Conservation (phyloP, 2,329 filamentous ascomycete species). For the Exophiala dermatitidis region DNA sequence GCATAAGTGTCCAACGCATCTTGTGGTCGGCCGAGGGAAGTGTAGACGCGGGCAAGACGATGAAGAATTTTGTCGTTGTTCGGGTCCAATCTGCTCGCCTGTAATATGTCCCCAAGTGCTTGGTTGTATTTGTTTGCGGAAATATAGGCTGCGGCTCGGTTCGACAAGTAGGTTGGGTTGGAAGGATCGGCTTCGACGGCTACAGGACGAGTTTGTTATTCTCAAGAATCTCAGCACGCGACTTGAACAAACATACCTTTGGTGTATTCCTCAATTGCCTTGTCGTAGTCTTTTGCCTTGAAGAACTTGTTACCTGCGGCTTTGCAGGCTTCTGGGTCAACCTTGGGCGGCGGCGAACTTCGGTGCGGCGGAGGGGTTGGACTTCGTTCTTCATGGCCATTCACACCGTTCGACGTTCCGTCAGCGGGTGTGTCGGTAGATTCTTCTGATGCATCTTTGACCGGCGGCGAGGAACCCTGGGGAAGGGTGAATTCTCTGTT, state of each 20-base stretch:
- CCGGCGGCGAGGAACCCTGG: conserved; percentile 19
- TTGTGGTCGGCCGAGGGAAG: conserved; percentile 73
- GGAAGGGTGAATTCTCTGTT: conserved; percentile 9
- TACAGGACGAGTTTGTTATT: conserved; percentile 36
- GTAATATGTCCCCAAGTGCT: conserved; percentile 80
- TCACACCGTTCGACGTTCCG: conserved; percentile 24
- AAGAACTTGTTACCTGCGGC: conserved; percentile 91
- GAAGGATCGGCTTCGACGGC: conserved; percentile 81
- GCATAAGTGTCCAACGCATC: conserved; percentile 79
- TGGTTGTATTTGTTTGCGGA: conserved; percentile 69
- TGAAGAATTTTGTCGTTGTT: conserved; percentile 81
- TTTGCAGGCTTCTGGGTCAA: conserved; percentile 89
- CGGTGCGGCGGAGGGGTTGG: conserved; percentile 42
- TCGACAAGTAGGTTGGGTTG: conserved; percentile 85
- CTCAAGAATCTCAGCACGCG: conserved; percentile 6
- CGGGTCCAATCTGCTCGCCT: conserved; percentile 74
- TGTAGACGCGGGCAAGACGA: conserved; percentile 83
- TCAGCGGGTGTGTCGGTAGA: conserved; percentile 20
- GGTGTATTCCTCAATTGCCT: conserved; percentile 86
- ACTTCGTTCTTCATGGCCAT: conserved; percentile 34
- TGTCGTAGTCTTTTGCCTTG: conserved; percentile 83
- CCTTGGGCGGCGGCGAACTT: conserved; percentile 43
- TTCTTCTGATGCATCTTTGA: conserved; percentile 20
- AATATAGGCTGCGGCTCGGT: conserved; percentile 91
- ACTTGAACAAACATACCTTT: conserved; percentile 59